Evolutionary conservation across 2,329 filamentous ascomycete genomes (phyloP), one percentile per base, ranked within the genome.

Genomic region (Aspergillus glaucus): DNA sequence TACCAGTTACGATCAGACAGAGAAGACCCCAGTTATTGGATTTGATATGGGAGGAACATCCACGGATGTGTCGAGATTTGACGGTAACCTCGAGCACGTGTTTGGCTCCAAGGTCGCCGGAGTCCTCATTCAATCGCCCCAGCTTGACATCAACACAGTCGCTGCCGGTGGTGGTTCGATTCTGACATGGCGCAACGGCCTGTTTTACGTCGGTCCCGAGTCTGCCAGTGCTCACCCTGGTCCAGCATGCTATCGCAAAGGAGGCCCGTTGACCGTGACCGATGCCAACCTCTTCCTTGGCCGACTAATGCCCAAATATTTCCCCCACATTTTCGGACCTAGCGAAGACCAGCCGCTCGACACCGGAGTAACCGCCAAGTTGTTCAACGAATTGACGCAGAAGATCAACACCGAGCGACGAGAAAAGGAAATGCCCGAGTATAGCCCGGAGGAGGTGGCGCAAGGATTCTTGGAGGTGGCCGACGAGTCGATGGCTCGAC

Each of bases 21-120:
- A 88, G 3, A 87, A 84, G 62, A 88, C 81, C 1, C 89, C 90
- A 0, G 87, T 96, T 3, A 95, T 96, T 60, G 91, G 91, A 0
- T 96, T 96, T 61, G 91, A 95, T 61, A 96, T 96, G 91, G 88
- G 88, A 26, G 90, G 90, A 8, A 96, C 91, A 0, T 90, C 85
- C 52, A 95, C 91, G 1, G 91, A 96, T 65, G 64, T 95, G 9
- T 92, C 87, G 37, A 78, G 91, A 46, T 95, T 92, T 60, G 87
- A 86, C 48, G 90, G 90, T 12, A 76, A 87, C 45, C 93, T 93
- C 59, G 90, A 95, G 59, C 90, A 95, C 59, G 88, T 94, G 1
- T 95, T 95, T 56, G 90, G 95, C 70, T 95, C 88, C 0, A 94
- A 88, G 0, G 94, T 88, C 1, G 90, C 90, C 0, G 90, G 90